phyloP scores from a whole-genome alignment of 225 moss, liverwort and hornwort genomes.

The Sphagnum tenellum region DNA sequence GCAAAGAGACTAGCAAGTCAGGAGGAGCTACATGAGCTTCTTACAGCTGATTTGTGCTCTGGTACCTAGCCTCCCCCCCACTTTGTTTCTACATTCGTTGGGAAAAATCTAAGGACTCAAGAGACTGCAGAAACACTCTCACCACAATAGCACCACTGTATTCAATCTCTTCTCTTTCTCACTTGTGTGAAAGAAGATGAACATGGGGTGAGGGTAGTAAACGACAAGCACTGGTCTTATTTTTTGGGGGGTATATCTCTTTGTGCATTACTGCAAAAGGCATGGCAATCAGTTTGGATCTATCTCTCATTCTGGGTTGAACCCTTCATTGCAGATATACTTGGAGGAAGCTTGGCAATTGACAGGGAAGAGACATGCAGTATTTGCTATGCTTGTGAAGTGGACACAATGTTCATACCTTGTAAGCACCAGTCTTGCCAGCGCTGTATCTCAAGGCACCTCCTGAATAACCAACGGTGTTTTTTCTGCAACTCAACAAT shows the following conservation, averaged over 20 bases:
- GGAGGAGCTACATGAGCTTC: slow-evolving; percentile 40
- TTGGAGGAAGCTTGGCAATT: slow-evolving; percentile 29
- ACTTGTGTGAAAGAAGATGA: too few relatives aligned
- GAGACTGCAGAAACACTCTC: too few relatives aligned
- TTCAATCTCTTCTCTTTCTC: too few relatives aligned
- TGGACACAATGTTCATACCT: slow-evolving; percentile 85
- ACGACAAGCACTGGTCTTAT: too few relatives aligned
- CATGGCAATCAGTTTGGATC: neutral
- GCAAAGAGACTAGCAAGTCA: slow-evolving; percentile 39
- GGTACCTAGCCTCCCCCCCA: too few relatives aligned
- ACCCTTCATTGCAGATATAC: slow-evolving; percentile 24
- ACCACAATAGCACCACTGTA: too few relatives aligned
- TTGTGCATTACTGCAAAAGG: neutral
- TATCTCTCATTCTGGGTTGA: neutral
- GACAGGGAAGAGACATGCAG: slow-evolving; percentile 76
- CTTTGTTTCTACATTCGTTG: too few relatives aligned
- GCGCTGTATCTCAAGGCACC: slow-evolving; percentile 85
- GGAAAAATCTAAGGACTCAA: too few relatives aligned
- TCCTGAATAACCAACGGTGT: slow-evolving; percentile 93
- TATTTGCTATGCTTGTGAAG: slow-evolving; percentile 83
- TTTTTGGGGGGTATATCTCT: too few relatives aligned
- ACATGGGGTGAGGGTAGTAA: too few relatives aligned
- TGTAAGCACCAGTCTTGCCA: slow-evolving; percentile 96
- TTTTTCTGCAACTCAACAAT: slow-evolving; percentile 87
- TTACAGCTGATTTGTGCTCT: slow-evolving; percentile 3